These are phyloP conservation scores for Aegilops longissima DNA, from an alignment of 176 grass and related monocot species.

Conservation along the genomic window DNA sequence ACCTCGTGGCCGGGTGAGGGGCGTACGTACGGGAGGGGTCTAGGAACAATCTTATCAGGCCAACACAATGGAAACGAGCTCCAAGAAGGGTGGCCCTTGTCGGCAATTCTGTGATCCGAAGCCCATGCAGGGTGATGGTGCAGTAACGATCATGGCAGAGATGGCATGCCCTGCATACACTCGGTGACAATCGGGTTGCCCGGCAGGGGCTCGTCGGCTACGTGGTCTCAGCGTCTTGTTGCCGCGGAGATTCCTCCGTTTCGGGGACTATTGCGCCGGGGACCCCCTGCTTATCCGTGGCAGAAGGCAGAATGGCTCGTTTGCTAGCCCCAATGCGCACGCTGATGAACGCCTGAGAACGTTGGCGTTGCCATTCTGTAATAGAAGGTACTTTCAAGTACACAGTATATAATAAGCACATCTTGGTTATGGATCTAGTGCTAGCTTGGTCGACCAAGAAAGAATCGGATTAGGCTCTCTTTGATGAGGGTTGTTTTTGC, in stretches of 20 bases:
- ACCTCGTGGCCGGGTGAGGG: background rate
- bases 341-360: background rate
- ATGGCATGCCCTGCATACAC: background rate
- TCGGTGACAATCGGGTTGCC: background rate
- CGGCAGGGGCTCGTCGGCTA: background rate
- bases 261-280: background rate
- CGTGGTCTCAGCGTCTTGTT: background rate
- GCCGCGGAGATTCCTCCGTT: constrained; percentile 33
- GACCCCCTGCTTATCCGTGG: background rate
- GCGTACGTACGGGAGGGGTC: background rate
- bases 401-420: too few relatives aligned
- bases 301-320: background rate
- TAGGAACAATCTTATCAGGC: constrained; percentile 25
- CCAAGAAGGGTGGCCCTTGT: background rate
- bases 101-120: constrained; percentile 14
- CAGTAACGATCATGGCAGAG: background rate
- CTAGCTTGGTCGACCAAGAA: background rate
- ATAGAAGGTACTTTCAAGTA: too few relatives aligned
- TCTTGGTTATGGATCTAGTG: too few relatives aligned
- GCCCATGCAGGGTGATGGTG: constrained; percentile 3
- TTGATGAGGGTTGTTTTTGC: background rate
- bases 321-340: background rate
- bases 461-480: background rate
- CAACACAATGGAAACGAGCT: constrained; percentile 15
- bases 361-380: too few relatives aligned